phyloP scores from a whole-genome alignment of 2,329 filamentous ascomycete species.

The Scedosporium aurantiacum region DNA sequence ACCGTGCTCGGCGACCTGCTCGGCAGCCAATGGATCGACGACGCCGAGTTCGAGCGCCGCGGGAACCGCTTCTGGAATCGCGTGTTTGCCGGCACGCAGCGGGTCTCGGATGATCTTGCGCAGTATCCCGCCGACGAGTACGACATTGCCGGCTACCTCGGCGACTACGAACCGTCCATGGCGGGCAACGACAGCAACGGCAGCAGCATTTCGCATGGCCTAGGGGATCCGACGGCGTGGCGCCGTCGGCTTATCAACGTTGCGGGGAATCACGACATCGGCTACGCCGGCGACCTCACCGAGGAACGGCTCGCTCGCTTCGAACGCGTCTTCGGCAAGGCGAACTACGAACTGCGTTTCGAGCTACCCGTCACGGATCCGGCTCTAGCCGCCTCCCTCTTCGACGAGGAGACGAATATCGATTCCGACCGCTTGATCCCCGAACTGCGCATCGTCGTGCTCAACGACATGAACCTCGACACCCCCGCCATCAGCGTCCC shows the following conservation, averaged over 20 bases:
- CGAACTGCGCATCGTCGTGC: constrained; percentile 68
- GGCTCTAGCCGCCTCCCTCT: constrained; percentile 27
- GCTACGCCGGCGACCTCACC: constrained; percentile 86
- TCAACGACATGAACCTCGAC: constrained; percentile 93
- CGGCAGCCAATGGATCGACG: constrained; percentile 88
- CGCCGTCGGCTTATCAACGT: constrained; percentile 72
- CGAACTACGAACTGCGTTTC: constrained; percentile 82
- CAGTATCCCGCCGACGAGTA: constrained; percentile 36
- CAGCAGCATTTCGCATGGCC: background rate
- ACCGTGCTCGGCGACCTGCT: constrained; percentile 83
- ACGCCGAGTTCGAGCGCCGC: constrained; percentile 70
- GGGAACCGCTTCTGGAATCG: constrained; percentile 68
- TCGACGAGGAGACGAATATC: constrained; percentile 30
- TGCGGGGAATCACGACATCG: constrained; percentile 91
- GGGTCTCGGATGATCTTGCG: constrained; percentile 48
- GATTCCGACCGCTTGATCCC: constrained; percentile 42
- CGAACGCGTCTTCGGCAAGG: constrained; percentile 71
- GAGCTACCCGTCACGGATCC: constrained; percentile 39
- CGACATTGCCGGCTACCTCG: constrained; percentile 37
- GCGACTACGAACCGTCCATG: constrained; percentile 18
- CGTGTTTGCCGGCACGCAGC: constrained; percentile 59
- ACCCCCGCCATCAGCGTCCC: constrained; percentile 57
- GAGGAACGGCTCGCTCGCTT: constrained; percentile 67
- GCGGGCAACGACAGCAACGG: background rate
- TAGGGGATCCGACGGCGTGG: constrained; percentile 45